These are phyloP conservation scores for Capsella bursapastoris DNA, from an alignment of 345 rosid genomes.

Conservation along the genomic window DNA sequence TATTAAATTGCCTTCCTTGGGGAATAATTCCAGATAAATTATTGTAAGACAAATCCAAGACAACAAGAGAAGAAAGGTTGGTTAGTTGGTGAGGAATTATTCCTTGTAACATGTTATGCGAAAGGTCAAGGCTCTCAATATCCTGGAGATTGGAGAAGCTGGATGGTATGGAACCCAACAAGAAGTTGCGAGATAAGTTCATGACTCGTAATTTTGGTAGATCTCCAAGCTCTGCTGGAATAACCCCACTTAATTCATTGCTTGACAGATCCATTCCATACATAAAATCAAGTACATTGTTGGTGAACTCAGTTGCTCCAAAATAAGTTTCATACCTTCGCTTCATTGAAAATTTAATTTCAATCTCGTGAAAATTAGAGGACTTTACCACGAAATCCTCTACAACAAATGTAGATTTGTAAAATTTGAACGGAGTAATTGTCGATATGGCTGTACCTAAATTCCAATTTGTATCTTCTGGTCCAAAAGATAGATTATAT, in stretches of 20 bases:
- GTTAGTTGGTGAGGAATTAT: conserved; percentile 11
- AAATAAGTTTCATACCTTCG: conserved; percentile 7
- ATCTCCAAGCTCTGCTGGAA: conserved; percentile 25
- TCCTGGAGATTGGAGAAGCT: conserved; percentile 23
- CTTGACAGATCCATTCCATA: conserved; percentile 27
- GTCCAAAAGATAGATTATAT: neutral
- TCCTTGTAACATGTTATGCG: conserved; percentile 1
- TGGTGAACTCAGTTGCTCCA: neutral
- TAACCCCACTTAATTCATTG: conserved; percentile 32
- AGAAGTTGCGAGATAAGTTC: conserved; percentile 26
- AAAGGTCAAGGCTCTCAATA: conserved; percentile 17
- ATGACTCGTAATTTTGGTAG: neutral
- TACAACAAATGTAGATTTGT: neutral
- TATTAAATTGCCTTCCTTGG: too few species aligned
- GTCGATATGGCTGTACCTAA: too few species aligned
- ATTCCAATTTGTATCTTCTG: neutral
- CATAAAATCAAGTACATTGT: neutral
- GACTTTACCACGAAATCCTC: neutral
- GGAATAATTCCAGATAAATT: too few species aligned
- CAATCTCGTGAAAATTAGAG: neutral
- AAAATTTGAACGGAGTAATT: neutral
- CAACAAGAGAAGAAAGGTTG: conserved; percentile 2
- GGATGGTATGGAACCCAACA: conserved; percentile 12
- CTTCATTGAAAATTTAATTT: conserved; percentile 14
- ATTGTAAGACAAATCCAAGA: too few species aligned